phyloP scores from a whole-genome alignment of 257 asterid species.

The Fraxinus excelsior region DNA sequence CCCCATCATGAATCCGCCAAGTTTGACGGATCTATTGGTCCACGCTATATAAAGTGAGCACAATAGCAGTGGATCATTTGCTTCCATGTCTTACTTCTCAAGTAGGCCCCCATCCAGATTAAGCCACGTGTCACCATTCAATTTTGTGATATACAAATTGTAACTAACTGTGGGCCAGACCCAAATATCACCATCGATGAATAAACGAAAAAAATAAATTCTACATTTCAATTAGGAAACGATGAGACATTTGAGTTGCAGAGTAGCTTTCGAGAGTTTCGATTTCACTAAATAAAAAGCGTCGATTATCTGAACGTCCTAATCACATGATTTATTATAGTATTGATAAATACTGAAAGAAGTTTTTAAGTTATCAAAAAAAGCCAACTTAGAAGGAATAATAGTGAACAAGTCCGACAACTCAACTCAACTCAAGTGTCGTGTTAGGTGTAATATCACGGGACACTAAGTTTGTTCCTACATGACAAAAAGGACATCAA shows the following conservation, averaged over 20 bases:
- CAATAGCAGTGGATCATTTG: slow-evolving; percentile 37
- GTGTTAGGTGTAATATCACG: slow-evolving; percentile 10
- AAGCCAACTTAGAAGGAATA: background rate
- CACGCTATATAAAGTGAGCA: slow-evolving; percentile 4
- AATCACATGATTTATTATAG: background rate
- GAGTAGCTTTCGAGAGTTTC: no score
- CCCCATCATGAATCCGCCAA: slow-evolving; percentile 20
- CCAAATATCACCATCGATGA: background rate
- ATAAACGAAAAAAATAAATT: no score
- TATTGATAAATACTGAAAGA: background rate
- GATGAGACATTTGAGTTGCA: no score
- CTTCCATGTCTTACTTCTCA: slow-evolving; percentile 27
- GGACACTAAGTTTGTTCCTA: slow-evolving; percentile 5
- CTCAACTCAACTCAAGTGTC: background rate
- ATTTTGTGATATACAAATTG: background rate
- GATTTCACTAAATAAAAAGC: no score
- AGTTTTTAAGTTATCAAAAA: background rate
- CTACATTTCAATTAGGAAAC: no score
- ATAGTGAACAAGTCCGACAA: background rate
- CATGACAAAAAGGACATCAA: slow-evolving; percentile 5
- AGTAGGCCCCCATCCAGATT: slow-evolving; percentile 14
- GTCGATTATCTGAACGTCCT: background rate
- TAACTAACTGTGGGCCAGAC: background rate
- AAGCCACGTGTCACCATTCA: slow-evolving; percentile 6
- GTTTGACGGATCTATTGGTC: slow-evolving; percentile 24